phyloP scores from a whole-genome alignment of 1,284 basidiomycete species.

The Heterobasidion occidentale region DNA sequence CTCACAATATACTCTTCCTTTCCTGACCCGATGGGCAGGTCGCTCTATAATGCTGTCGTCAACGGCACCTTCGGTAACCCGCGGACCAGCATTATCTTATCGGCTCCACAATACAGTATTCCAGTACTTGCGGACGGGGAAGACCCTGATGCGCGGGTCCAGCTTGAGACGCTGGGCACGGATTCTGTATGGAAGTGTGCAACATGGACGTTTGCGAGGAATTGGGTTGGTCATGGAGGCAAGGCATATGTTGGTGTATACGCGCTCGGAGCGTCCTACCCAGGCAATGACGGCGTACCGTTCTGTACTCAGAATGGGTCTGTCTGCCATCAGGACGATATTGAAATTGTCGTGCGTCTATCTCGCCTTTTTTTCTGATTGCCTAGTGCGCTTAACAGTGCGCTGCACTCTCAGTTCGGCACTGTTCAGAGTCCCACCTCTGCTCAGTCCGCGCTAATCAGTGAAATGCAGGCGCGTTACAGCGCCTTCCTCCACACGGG shows the following conservation, averaged over 20 bases:
- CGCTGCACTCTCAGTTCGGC: slow-evolving; percentile 43
- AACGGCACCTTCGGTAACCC: slow-evolving; percentile 38
- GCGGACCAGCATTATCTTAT: slow-evolving; percentile 39
- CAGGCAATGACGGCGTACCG: slow-evolving; percentile 44
- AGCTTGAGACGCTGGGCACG: slow-evolving; percentile 55
- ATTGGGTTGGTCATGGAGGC: slow-evolving; percentile 58
- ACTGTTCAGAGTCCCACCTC: slow-evolving; percentile 49
- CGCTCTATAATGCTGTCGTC: slow-evolving; percentile 33
- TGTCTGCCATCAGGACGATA: slow-evolving; percentile 72
- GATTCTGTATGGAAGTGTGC: slow-evolving; percentile 69
- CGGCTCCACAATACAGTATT: slow-evolving; percentile 43
- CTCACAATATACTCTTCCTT: slow-evolving; percentile 44
- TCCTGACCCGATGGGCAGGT: slow-evolving; percentile 29
- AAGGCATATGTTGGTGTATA: slow-evolving; percentile 65
- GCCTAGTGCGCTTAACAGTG: background rate
- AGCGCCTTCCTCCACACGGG: slow-evolving; percentile 54
- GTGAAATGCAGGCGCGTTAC: slow-evolving; percentile 64
- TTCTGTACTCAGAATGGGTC: slow-evolving; percentile 46
- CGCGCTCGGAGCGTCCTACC: slow-evolving; percentile 61
- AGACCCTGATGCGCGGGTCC: slow-evolving; percentile 39
- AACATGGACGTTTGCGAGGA: slow-evolving; percentile 59
- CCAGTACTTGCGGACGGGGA: slow-evolving; percentile 24
- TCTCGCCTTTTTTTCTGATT: background rate
- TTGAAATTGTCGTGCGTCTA: slow-evolving; percentile 56
- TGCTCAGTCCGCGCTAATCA: slow-evolving; percentile 47